phyloP scores from a whole-genome alignment of 768 basidiomycete species.

The Amanita rubescens region DNA sequence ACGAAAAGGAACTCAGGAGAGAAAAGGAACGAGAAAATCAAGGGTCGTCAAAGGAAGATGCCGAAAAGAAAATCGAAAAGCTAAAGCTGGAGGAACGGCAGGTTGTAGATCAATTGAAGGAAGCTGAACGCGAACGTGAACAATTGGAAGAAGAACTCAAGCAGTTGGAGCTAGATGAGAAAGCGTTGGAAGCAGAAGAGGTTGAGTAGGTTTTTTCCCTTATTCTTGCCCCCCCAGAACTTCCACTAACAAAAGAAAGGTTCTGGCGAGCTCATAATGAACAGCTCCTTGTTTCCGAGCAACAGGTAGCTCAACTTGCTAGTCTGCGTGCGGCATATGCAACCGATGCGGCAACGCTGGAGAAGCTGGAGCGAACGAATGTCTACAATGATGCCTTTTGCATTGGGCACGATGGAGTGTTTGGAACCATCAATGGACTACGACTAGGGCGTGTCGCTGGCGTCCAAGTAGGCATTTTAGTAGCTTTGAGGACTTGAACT shows the following conservation, averaged over 20 bases:
- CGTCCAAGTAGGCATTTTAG: slow-evolving; percentile 49
- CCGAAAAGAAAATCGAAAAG: slow-evolving; percentile 65
- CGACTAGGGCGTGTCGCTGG: slow-evolving; percentile 83
- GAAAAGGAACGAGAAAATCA: slow-evolving; percentile 70
- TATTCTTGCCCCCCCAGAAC: neutral
- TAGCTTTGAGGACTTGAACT: slow-evolving; percentile 9
- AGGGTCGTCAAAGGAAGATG: slow-evolving; percentile 53
- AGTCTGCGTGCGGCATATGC: slow-evolving; percentile 73
- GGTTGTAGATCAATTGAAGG: slow-evolving; percentile 69
- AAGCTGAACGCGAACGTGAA: slow-evolving; percentile 69
- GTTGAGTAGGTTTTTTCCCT: slow-evolving; percentile 49
- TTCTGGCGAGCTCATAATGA: slow-evolving; percentile 81
- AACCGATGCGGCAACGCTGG: slow-evolving; percentile 66
- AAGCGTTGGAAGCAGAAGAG: slow-evolving; percentile 73
- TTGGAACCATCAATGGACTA: slow-evolving; percentile 97
- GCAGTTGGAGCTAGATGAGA: slow-evolving; percentile 70
- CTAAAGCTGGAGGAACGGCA: slow-evolving; percentile 59
- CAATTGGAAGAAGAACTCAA: slow-evolving; percentile 69
- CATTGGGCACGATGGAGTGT: slow-evolving; percentile 89
- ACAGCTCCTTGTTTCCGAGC: slow-evolving; percentile 55
- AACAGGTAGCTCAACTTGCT: slow-evolving; percentile 62
- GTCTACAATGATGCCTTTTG: slow-evolving; percentile 96
- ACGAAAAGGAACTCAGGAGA: slow-evolving; percentile 81
- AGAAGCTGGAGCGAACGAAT: slow-evolving; percentile 85
- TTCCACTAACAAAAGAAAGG: slow-evolving; percentile 29